Conservation (phyloP, 192 early-diverging fungal genomes). For the Backusella westeae region DNA sequence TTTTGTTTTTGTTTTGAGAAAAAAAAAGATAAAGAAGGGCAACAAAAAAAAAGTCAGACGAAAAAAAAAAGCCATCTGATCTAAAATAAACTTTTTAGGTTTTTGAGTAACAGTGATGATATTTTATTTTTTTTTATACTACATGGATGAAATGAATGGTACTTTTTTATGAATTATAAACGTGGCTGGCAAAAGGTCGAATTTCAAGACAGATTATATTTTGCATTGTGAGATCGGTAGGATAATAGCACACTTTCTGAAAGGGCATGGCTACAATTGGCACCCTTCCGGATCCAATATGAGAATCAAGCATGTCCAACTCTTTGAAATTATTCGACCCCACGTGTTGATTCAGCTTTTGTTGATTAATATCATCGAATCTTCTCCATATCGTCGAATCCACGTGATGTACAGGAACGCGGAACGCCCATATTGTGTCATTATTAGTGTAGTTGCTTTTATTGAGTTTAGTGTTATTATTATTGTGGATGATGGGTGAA, state of each 20-base stretch:
- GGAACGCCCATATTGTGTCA: neutral
- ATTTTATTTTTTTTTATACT: neutral
- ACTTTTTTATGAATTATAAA: neutral
- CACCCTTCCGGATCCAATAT: neutral
- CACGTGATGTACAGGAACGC: neutral
- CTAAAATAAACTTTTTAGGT: neutral
- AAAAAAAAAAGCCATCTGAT: neutral
- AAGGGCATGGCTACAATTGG: neutral
- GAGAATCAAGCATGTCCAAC: neutral
- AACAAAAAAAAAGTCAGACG: neutral
- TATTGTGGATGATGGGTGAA: neutral
- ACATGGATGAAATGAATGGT: neutral
- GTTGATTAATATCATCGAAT: constrained; percentile 6
- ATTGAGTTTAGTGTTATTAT: neutral
- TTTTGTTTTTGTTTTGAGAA: neutral
- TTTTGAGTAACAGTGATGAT: neutral
- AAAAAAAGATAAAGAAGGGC: neutral
- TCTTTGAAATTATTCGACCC: neutral
- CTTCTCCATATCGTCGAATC: neutral
- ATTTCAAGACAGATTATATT: neutral
- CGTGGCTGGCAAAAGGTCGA: neutral
- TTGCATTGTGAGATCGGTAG: neutral
- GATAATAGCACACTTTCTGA: neutral
- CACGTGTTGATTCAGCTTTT: constrained; percentile 2
- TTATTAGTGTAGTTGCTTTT: too few species aligned